Evolutionary conservation across 306 rosid species (phyloP), one percentile per base, ranked within the genome.

Genomic region (Lathyrus oleraceus): DNA sequence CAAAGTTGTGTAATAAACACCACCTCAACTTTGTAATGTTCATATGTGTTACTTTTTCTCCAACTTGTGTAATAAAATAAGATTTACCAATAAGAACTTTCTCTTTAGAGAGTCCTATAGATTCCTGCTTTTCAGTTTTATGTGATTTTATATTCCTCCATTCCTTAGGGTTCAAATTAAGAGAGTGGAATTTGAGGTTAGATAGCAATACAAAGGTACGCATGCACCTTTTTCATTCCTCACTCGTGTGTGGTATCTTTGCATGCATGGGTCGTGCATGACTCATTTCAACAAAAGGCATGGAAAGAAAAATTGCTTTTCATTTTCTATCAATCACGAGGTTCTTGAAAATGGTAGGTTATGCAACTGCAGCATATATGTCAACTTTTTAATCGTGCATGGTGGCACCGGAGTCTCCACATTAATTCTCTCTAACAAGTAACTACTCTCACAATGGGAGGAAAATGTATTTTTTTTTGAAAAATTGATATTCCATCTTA

Each of bases 201-300:
- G 73, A 53, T 25, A 30, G 28, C 5, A 51, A 48, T 19, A 54
- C 2, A 27, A 25, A 53, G 32, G 8, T 53, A 21, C 1, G n/a
- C 15, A 27, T 61, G 74, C 59, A 59, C 69, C 86, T 81, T 90
- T 87, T 78, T 76, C 67, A 82, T 90, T 90, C 89, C 76, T 66
- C 89, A 79, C 90, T 81, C 88, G 48, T 79, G 85, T 56, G 79
- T 51, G 23, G 39, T 67, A 76, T 72, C 28, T 79, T 32, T 76
- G 82, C 83, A 76, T 81, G 78, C 83, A 78, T 67, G 71, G 67
- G n/a, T 63, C 80, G 66, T 80, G 87, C 87, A 81, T 84, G 88
- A 89, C 78, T 68, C 67, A 43, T 69, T 72, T 72, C 82, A 78
- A 67, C 81, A 72, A 75, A 75, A 79, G 83, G 71, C 56, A 67